A percentile compares a stretch with the other conserved stretches of the same genome.
Conservation (phyloP, 2,329 filamentous ascomycete genomes). For the Fusarium stilboides region DNA sequence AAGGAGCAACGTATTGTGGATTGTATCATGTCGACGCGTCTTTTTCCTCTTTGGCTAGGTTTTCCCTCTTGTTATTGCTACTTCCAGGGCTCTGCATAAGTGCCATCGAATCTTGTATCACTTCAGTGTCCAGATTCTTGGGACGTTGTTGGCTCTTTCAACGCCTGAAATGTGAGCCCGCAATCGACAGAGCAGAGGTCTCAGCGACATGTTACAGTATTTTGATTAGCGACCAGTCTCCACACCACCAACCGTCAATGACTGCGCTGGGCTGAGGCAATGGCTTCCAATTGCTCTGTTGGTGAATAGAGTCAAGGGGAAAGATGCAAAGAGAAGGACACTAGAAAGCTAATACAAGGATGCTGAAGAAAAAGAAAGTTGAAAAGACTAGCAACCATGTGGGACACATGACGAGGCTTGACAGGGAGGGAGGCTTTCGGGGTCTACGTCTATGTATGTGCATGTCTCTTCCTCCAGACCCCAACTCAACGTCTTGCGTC, state of each 20-base stretch:
- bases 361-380: slow-evolving; percentile 24
- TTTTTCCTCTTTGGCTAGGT: background rate
- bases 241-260: slow-evolving; percentile 21
- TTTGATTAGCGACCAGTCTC: slow-evolving; percentile 2
- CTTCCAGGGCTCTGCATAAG: background rate
- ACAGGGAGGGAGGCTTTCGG: background rate
- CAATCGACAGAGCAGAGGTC: slow-evolving; percentile 12
- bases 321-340: background rate
- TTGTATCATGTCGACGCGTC: background rate
- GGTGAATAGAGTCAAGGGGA: background rate
- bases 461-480: slow-evolving; percentile 1
- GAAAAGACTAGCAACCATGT: slow-evolving; percentile 16
- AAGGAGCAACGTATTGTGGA: background rate
- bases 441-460: background rate
- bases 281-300: background rate
- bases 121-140: slow-evolving; percentile 13
- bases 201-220: slow-evolving; percentile 1
- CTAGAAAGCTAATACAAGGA: background rate
- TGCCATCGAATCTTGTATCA: slow-evolving; percentile 1
- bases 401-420: slow-evolving; percentile 15
- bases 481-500: slow-evolving; percentile 1
- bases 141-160: slow-evolving; percentile 25
- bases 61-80: background rate
- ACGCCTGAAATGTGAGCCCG: slow-evolving; percentile 41
- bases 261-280: slow-evolving; percentile 3